Evolutionary conservation across 1,284 basidiomycete genomes (phyloP), one percentile per base, ranked within the genome.

Genomic region (Cutaneotrichosporon curvatum): DNA sequence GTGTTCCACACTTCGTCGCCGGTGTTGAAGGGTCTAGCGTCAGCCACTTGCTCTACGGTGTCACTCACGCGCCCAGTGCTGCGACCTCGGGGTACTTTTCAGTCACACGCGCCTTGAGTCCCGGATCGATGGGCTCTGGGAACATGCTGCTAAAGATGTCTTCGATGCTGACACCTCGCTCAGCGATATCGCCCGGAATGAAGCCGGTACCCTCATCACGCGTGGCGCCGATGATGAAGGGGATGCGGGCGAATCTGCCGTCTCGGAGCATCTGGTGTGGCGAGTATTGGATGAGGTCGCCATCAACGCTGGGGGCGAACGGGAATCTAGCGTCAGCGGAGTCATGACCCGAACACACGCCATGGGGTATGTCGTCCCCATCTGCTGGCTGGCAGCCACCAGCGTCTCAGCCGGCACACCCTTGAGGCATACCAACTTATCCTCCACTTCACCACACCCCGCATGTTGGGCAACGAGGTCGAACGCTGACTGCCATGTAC

Each of bases 221-320:
- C 49, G 50, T 52, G 51, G 65, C 66, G 15, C 73, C 69, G 12
- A 61, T 59, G 43, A 74, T 67, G 48, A 68, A 71, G 0, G 73
- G 71, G 11, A 67, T 61, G 23, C 61, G 58, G 0, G 60, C 58
- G 43, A 70, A 65, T 30, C 55, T 40, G 18, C 66, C 67, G 36
- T 58, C 35, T 8, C 49, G 49, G 14, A 73, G 38, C 23, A 72
- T 53, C 20, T 47, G 43, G 42, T 61, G 51, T n/a, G 72, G 61
- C 4, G 59, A 58, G 23, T 57, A 57, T 11, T 65, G 58, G 31
- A 74, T 55, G 19, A 70, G 38, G 37, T 63, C 61, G 9, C 69
- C 71, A 40, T 72, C 70, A 45, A 65, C 61, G 16, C 54, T 57
- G 4, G 71, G 69, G 2, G 30, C 37, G 20, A 37, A 44, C 25